Percentiles rank a stretch among this genome's conserved stretches.
Evolutionary conservation across 805 yeast genomes (phyloP).

Genomic region (Wickerhamomyces silvicola): DNA sequence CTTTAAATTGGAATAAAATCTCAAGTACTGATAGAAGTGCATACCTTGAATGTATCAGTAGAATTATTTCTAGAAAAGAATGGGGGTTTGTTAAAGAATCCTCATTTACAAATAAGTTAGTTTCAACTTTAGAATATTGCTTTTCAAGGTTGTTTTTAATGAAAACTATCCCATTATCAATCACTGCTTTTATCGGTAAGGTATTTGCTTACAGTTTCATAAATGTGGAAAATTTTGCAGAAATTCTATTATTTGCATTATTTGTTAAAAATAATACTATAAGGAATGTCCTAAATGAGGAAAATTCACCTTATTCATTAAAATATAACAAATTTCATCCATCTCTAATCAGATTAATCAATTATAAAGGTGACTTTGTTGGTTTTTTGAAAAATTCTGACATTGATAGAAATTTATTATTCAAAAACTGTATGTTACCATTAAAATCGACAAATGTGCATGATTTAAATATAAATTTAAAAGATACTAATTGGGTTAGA

Average conservation of each 20-base stretch:
- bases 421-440: slow-evolving; percentile 31
- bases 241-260: slow-evolving; percentile 47
- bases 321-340: slow-evolving; percentile 1
- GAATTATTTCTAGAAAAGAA: slow-evolving; percentile 21
- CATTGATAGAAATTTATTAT: slow-evolving; percentile 25
- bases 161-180: slow-evolving; percentile 2
- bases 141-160: slow-evolving; percentile 1
- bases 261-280: slow-evolving; percentile 45
- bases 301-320: neutral
- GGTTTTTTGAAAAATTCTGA: slow-evolving; percentile 1
- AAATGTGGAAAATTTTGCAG: slow-evolving; percentile 40
- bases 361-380: slow-evolving; percentile 15
- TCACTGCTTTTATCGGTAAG: slow-evolving; percentile 50
- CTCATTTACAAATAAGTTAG: neutral
- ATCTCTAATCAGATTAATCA: slow-evolving; percentile 9
- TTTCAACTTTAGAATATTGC: slow-evolving; percentile 1
- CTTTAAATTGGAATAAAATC: slow-evolving; percentile 4
- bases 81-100: slow-evolving; percentile 21
- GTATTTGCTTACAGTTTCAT: slow-evolving; percentile 51
- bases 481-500: slow-evolving; percentile 51
- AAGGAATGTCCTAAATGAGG: slow-evolving; percentile 20
- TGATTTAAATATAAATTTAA: slow-evolving; percentile 36
- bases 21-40: slow-evolving; percentile 19
- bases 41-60: slow-evolving; percentile 27
- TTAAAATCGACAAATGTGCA: slow-evolving; percentile 32